Evolutionary conservation across 345 rosid genomes (phyloP).

Genomic region (Populus pruinosa): DNA sequence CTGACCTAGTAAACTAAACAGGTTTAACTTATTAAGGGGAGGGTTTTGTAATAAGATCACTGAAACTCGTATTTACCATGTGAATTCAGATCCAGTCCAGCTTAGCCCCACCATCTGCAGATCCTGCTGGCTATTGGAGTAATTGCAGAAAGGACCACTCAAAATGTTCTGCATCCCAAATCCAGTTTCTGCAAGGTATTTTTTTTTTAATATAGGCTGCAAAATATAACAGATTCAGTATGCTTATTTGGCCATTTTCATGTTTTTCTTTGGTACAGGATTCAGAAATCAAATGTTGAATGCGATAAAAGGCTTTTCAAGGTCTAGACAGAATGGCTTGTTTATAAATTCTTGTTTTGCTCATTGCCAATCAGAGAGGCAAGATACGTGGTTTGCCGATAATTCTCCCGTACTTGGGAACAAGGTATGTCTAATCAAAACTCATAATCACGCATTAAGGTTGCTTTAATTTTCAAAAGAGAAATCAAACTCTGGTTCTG

Average conservation of each 20-base stretch:
- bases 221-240: background rate
- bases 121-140: slow-evolving; percentile 86
- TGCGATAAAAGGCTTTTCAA: slow-evolving; percentile 56
- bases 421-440: slow-evolving; percentile 48
- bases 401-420: slow-evolving; percentile 68
- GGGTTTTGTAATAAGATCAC: background rate
- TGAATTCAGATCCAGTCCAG: slow-evolving; percentile 75
- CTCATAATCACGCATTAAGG: background rate
- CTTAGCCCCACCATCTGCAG: slow-evolving; percentile 85
- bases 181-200: slow-evolving; percentile 72
- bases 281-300: slow-evolving; percentile 83
- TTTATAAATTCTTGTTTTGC: slow-evolving; percentile 94
- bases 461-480: background rate
- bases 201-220: background rate
- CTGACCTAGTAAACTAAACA: background rate
- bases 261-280: slow-evolving; percentile 35
- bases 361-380: slow-evolving; percentile 95
- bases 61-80: slow-evolving; percentile 2
- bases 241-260: background rate
- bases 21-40: background rate
- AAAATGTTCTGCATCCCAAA: slow-evolving; percentile 65
- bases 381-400: slow-evolving; percentile 90
- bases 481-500: background rate
- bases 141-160: slow-evolving; percentile 70
- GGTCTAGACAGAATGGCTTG: slow-evolving; percentile 65